Conservation (phyloP, 208 protist genomes). For the Acanthamoeba sp. region DNA sequence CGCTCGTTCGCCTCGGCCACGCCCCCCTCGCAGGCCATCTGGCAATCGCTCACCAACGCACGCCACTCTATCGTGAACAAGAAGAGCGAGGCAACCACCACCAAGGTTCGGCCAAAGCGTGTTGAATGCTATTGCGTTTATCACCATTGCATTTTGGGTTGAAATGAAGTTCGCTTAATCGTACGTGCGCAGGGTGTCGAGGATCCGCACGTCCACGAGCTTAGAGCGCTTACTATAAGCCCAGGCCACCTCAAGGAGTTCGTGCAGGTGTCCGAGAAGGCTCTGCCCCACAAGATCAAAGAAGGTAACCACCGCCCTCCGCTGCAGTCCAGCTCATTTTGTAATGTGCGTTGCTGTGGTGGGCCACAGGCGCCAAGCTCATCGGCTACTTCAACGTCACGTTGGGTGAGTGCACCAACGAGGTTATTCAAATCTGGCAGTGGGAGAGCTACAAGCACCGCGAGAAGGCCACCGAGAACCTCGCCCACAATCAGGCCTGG, state of each 20-base stretch:
- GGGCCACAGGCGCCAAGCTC: conserved; percentile 34
- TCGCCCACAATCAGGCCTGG: conserved; percentile 35
- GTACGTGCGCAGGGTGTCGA: background rate
- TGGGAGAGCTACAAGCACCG: conserved; percentile 61
- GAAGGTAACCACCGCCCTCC: background rate
- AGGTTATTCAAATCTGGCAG: conserved; percentile 56
- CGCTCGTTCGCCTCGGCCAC: background rate
- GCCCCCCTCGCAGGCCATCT: background rate
- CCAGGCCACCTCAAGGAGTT: conserved; percentile 54
- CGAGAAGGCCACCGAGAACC: background rate
- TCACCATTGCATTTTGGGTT: background rate
- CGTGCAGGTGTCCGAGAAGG: conserved; percentile 52
- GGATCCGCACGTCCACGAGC: conserved; percentile 59
- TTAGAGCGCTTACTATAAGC: conserved; percentile 5
- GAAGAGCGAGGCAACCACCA: background rate
- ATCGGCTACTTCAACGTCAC: conserved; percentile 55
- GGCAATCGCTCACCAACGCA: background rate
- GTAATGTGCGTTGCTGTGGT: background rate
- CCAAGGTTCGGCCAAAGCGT: background rate
- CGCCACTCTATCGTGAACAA: conserved; percentile 1
- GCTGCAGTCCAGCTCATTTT: background rate
- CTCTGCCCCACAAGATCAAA: conserved; percentile 7
- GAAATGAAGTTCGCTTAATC: background rate
- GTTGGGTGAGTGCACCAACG: conserved; percentile 53
- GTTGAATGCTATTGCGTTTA: background rate